Evolutionary conservation across 2,329 filamentous ascomycete genomes (phyloP).

Genomic region (Alternaria gansuensis): DNA sequence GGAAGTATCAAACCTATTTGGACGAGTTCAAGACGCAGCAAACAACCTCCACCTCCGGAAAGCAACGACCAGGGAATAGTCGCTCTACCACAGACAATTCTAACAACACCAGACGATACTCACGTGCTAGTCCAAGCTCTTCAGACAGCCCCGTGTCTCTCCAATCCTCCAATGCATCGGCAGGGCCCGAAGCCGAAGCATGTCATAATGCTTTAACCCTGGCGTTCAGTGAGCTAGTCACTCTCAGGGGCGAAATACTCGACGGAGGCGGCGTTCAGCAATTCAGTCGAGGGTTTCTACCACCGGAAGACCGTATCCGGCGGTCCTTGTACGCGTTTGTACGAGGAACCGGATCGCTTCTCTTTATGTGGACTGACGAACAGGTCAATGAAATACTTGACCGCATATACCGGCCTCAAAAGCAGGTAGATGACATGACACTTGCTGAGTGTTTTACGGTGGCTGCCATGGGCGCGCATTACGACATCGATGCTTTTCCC

Average conservation of each 20-base stretch:
- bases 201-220: constrained; percentile 50
- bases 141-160: constrained; percentile 42
- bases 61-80: constrained; percentile 31
- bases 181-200: constrained; percentile 36
- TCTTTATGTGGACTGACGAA: constrained; percentile 48
- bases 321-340: constrained; percentile 50
- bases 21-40: constrained; percentile 49
- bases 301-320: constrained; percentile 40
- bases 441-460: constrained; percentile 50
- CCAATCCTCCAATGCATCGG: constrained; percentile 33
- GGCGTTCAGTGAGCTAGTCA: constrained; percentile 48
- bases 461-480: constrained; percentile 51
- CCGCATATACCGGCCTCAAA: constrained; percentile 45
- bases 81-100: constrained; percentile 38
- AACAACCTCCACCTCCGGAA: constrained; percentile 25
- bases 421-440: constrained; percentile 43
- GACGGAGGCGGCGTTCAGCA: constrained; percentile 28
- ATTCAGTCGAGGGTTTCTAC: constrained; percentile 43
- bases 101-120: constrained; percentile 34
- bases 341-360: constrained; percentile 47
- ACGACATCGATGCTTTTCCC: constrained; percentile 49
- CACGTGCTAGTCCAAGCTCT: constrained; percentile 42
- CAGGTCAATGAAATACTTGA: constrained; percentile 48
- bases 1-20: constrained; percentile 50
- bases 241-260: constrained; percentile 45